Percentiles rank a stretch among this genome's conserved stretches.
These are phyloP conservation scores for Saccharomyces pastorianus DNA, from an alignment of 1,139 yeast genomes.

Conservation along the genomic window DNA sequence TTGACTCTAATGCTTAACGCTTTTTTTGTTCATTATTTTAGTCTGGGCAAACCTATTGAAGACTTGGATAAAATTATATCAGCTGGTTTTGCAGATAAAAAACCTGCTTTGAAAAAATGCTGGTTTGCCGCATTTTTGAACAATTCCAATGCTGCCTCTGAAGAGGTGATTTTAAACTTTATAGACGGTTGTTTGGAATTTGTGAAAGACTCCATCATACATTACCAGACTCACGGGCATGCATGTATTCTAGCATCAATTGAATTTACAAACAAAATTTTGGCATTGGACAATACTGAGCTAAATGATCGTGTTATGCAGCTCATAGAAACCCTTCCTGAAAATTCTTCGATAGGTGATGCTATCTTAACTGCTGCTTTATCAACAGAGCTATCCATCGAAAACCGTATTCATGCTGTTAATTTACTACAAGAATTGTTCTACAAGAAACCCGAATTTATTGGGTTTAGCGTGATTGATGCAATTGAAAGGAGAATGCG, in stretches of 20 bases:
- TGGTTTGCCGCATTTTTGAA: constrained; percentile 49
- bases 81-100: constrained; percentile 59
- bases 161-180: constrained; percentile 31
- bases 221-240: constrained; percentile 17
- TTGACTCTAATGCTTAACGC: constrained; percentile 45
- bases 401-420: constrained; percentile 18
- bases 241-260: constrained; percentile 19
- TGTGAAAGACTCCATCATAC: constrained; percentile 10
- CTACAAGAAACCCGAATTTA: constrained; percentile 16
- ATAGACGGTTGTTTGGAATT: constrained; percentile 28
- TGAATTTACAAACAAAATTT: constrained; percentile 14
- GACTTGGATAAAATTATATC: constrained; percentile 32
- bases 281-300: constrained; percentile 5
- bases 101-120: constrained; percentile 49
- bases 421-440: constrained; percentile 16
- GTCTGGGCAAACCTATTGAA: constrained; percentile 10
- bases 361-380: constrained; percentile 18
- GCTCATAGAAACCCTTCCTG: constrained; percentile 12
- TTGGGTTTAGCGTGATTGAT: constrained; percentile 20
- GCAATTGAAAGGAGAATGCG: constrained; percentile 19
- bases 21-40: constrained; percentile 39
- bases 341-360: constrained; percentile 16
- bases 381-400: constrained; percentile 15
- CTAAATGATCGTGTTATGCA: constrained; percentile 9
- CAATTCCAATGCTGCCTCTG: constrained; percentile 34